Percentiles rank a stretch among this genome's conserved stretches.
Conservation (phyloP, 805 yeast species). For the Lachancea dasiensis region DNA sequence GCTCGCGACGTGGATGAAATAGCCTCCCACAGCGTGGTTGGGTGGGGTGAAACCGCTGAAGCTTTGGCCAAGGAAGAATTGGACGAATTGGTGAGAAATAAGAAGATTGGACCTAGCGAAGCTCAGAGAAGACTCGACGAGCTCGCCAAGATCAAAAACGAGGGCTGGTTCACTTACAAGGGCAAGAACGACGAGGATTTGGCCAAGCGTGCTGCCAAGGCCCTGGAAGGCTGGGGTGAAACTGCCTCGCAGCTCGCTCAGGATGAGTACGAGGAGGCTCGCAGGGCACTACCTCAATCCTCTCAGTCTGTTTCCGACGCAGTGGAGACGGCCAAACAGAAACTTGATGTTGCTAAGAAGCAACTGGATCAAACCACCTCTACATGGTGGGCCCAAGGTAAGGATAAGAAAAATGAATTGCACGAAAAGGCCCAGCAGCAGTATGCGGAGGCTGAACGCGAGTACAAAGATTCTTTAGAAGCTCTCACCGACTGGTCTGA, state of each 20-base stretch:
- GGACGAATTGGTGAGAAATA: constrained; percentile 22
- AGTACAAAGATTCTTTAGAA: constrained; percentile 16
- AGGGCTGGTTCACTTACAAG: constrained; percentile 31
- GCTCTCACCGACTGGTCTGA: constrained; percentile 27
- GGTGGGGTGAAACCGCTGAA: constrained; percentile 44
- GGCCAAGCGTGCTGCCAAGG: constrained; percentile 32
- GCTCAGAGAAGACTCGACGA: constrained; percentile 32
- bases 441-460: constrained; percentile 25
- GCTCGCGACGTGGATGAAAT: constrained; percentile 22
- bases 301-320: constrained; percentile 33
- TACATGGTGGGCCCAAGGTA: constrained; percentile 38
- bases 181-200: constrained; percentile 29
- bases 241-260: constrained; percentile 38
- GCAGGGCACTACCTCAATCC: constrained; percentile 33
- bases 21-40: constrained; percentile 35
- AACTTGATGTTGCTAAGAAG: constrained; percentile 32
- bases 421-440: constrained; percentile 29
- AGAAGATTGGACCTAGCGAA: constrained; percentile 24
- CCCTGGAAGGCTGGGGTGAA: constrained; percentile 44
- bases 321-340: constrained; percentile 28
- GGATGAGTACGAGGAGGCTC: constrained; percentile 36
- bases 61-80: constrained; percentile 35
- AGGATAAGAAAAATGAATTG: constrained; percentile 34
- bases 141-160: constrained; percentile 32
- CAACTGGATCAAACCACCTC: constrained; percentile 30